Evolutionary conservation across 2,329 filamentous ascomycete genomes (phyloP), one percentile per base, ranked within the genome.

Genomic region (Fusarium domesticum): DNA sequence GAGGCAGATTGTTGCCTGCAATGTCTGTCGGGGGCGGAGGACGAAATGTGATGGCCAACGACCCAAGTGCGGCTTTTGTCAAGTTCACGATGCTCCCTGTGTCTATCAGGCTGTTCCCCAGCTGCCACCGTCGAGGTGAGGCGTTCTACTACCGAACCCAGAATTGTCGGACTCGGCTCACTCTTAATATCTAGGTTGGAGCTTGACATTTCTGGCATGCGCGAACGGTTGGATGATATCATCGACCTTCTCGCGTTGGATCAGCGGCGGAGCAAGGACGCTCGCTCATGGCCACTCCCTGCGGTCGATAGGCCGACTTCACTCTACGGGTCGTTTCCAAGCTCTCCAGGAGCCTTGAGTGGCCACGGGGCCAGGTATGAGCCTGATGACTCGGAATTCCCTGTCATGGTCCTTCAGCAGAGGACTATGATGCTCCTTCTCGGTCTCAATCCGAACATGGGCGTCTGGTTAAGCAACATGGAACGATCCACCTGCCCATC

Each of bases 141-240:
- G 25, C 25, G 14, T 28, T n/a, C 6, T 6, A 32, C 16, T 16
- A 19, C 7, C 16, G 11, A 12, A 17, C 16, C 16, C 30, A 4
- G 6, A 8, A 18, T 15, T 31, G 6, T 12, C n/a, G 14, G 5
- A 19, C 15, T 17, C 11, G 30, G 17, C 18, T 8, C 14, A 20
- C 16, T 18, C 18, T 18, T 18, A 18, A 23, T 5, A 18, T 34
- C 28, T 3, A 43, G 42, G 12, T 16, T 44, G 8, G 31, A 39
- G 16, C 17, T 39, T 11, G 42, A 39, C 17, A 35, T 44, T 19
- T 15, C 42, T 18, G 32, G 19, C 15, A 44, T 44, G 14, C 35
- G 31, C 7, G n/a, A 44, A 28, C 18, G 42, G n/a, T 16, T 43
- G 5, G 42, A 44, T 15, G 18, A 44, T 8, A 44, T 44, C 18